A percentile compares a stretch with the other conserved stretches of the same genome.
Conservation (phyloP, 768 basidiomycete species). For the Tulasnella sp. region DNA sequence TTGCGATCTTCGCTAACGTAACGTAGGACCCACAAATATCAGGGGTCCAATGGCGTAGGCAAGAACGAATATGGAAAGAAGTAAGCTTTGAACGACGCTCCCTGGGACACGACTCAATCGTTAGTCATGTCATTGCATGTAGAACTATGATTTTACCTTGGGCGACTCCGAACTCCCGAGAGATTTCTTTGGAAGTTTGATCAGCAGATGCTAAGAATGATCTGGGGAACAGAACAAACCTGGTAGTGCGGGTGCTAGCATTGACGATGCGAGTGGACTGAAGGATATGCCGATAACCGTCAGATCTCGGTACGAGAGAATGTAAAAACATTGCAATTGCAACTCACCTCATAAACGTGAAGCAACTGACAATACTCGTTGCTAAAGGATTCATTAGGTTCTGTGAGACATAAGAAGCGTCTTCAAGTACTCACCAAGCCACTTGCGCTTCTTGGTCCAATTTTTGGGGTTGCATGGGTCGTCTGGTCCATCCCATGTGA, state of each 20-base stretch:
- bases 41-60: constrained; percentile 41
- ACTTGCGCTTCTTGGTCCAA: constrained; percentile 24
- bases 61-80: constrained; percentile 45
- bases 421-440: neutral
- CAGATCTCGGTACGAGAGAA: neutral
- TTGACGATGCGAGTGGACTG: constrained; percentile 55
- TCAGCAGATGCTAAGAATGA: neutral
- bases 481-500: constrained; percentile 52
- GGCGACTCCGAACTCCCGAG: constrained; percentile 42
- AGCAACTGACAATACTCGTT: constrained; percentile 49
- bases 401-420: neutral
- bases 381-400: constrained; percentile 28
- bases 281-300: neutral
- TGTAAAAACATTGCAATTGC: neutral
- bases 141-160: constrained; percentile 2
- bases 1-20: neutral
- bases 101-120: constrained; percentile 20
- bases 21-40: neutral
- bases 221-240: neutral
- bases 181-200: constrained; percentile 32
- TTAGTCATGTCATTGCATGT: neutral
- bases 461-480: constrained; percentile 50
- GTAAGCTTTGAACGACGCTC: constrained; percentile 39
- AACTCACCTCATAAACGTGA: constrained; percentile 42
- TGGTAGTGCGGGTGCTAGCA: constrained; percentile 50